A percentile compares a stretch with the other conserved stretches of the same genome.
Conservation (phyloP, 1,284 basidiomycete species). For the Ceratobasidium sp. region DNA sequence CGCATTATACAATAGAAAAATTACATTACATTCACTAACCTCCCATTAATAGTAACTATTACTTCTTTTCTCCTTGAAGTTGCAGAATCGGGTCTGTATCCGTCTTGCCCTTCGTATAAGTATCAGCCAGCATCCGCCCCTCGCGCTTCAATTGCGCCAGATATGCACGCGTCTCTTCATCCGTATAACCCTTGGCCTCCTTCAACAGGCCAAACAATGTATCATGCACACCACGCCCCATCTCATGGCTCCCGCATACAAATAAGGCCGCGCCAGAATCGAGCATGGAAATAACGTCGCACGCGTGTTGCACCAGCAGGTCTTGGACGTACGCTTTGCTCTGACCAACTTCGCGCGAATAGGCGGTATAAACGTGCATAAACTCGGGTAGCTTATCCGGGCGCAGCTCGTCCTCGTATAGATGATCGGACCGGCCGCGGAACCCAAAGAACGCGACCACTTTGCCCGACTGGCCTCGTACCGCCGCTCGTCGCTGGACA, state of each 20-base stretch:
- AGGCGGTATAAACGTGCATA: conserved; percentile 23
- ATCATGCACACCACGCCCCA: conserved; percentile 24
- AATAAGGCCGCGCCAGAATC: conserved; percentile 25
- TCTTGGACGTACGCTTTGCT: conserved; percentile 25
- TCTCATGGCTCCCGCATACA: conserved; percentile 32
- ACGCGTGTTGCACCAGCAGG: conserved; percentile 13
- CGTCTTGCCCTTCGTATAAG: conserved; percentile 34
- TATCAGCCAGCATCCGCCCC: conserved; percentile 23
- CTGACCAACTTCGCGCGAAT: conserved; percentile 25
- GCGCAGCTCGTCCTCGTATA: conserved; percentile 28
- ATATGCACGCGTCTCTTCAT: conserved; percentile 24
- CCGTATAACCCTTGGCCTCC: conserved; percentile 11
- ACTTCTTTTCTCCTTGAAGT: background rate
- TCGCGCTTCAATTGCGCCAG: conserved; percentile 13
- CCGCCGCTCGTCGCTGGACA: conserved; percentile 21
- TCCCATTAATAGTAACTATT: background rate
- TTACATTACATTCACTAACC: background rate
- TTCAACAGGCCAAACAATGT: conserved; percentile 12
- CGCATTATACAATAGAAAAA: background rate
- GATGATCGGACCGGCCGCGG: conserved; percentile 17
- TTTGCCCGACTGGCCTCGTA: conserved; percentile 15
- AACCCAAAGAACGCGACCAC: conserved; percentile 25
- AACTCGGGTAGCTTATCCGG: conserved; percentile 13
- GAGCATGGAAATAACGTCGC: conserved; percentile 13
- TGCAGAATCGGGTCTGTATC: conserved; percentile 31